These are phyloP conservation scores for Cyberlindnera euphorbiae DNA, from an alignment of 805 yeast species.

Conservation along the genomic window DNA sequence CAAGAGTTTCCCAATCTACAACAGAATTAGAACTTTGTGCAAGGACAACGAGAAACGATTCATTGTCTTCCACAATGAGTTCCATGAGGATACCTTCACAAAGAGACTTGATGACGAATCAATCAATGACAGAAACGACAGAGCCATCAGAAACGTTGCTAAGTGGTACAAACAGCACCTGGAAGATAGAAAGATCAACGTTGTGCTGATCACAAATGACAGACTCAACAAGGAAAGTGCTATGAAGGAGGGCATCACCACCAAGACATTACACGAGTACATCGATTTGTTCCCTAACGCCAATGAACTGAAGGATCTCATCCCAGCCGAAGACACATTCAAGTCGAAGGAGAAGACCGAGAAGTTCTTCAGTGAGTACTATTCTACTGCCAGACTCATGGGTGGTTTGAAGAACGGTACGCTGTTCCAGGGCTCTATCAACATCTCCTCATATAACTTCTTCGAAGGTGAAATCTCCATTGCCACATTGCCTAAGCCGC, in stretches of 20 bases:
- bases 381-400: constrained; percentile 73
- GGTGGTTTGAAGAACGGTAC: constrained; percentile 90
- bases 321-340: constrained; percentile 51
- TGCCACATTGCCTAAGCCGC: constrained; percentile 71
- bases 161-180: constrained; percentile 72
- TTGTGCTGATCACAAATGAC: constrained; percentile 75
- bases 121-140: constrained; percentile 85
- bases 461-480: constrained; percentile 80
- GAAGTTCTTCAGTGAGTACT: constrained; percentile 65
- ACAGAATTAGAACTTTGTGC: constrained; percentile 72
- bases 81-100: constrained; percentile 64
- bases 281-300: constrained; percentile 65
- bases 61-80: constrained; percentile 91
- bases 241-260: constrained; percentile 42
- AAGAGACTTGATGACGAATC: constrained; percentile 58
- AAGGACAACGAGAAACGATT: constrained; percentile 76
- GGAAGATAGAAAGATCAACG: constrained; percentile 33
- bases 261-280: constrained; percentile 63
- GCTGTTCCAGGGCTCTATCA: constrained; percentile 77
- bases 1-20: constrained; percentile 81
- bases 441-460: constrained; percentile 79
- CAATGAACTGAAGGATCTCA: constrained; percentile 69
- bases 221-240: constrained; percentile 59
- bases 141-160: constrained; percentile 77
- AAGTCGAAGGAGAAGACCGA: constrained; percentile 19